Evolutionary conservation across 148 eudicot genomes (phyloP).

Genomic region (Rhododendron ovatum): DNA sequence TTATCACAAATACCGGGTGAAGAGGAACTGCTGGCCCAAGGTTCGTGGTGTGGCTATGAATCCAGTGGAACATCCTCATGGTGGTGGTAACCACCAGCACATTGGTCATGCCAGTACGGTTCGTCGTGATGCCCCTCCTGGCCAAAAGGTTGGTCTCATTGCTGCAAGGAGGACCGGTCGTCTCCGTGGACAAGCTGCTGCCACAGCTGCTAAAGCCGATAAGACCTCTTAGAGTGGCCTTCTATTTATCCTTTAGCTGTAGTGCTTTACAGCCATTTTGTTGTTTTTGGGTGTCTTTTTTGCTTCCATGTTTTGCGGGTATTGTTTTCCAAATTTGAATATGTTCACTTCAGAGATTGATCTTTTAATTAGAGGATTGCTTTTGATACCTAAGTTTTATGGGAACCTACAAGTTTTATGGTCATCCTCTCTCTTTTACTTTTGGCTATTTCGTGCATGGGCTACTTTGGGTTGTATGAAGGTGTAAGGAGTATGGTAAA

Average conservation of each 20-base stretch:
- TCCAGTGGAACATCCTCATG: slow-evolving; percentile 54
- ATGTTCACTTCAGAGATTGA: neutral
- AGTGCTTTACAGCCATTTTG: neutral
- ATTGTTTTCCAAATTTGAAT: neutral
- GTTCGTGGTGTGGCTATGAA: slow-evolving; percentile 28
- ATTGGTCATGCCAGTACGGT: slow-evolving; percentile 52
- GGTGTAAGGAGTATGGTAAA: too few relatives aligned
- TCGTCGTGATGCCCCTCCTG: slow-evolving; percentile 52
- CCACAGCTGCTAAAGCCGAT: slow-evolving; percentile 38
- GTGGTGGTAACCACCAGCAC: slow-evolving; percentile 59
- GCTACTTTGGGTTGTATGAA: too few relatives aligned
- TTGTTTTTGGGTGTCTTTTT: neutral
- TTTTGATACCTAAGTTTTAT: neutral
- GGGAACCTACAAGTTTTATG: neutral
- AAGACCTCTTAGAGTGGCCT: slow-evolving; percentile 13
- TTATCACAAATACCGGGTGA: slow-evolving; percentile 20
- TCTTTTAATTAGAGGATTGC: neutral
- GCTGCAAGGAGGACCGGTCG: slow-evolving; percentile 52
- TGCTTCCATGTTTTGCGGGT: neutral
- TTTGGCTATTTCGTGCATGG: neutral
- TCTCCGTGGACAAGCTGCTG: slow-evolving; percentile 50
- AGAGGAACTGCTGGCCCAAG: slow-evolving; percentile 24
- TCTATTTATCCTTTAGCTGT: neutral
- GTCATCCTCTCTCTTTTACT: neutral
- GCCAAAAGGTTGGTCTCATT: slow-evolving; percentile 54